Conservation (phyloP, 2,329 filamentous ascomycete genomes). For the Calonectria pseudoreteaudii region DNA sequence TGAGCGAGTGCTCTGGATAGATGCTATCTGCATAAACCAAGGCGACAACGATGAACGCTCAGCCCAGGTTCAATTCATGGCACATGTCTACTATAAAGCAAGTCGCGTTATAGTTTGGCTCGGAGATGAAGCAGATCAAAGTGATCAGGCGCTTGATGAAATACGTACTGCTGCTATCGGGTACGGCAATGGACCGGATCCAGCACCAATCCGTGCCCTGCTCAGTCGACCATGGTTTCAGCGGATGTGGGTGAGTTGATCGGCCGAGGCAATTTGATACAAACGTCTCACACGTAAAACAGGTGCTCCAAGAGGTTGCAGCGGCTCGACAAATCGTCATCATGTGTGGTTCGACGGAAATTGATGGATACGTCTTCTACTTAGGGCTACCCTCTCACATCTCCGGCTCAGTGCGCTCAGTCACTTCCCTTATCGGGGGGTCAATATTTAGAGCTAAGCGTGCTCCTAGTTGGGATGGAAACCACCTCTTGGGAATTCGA, state of each 20-base stretch:
- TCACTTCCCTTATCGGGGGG: not conserved
- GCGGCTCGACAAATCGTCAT: not conserved
- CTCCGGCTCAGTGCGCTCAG: not conserved
- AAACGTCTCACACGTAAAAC: not conserved
- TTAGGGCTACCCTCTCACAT: not conserved
- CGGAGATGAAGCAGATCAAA: not conserved
- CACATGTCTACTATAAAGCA: not conserved
- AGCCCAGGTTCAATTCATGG: not conserved
- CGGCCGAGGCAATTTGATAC: not conserved
- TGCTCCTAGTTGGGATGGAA: not conserved
- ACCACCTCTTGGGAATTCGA: not conserved
- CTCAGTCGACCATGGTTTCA: not conserved
- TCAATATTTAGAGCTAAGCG: not conserved
- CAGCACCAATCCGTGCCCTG: not conserved
- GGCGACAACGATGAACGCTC: not conserved
- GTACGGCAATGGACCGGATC: not conserved
- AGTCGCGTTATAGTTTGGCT: not conserved
- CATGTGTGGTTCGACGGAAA: not conserved
- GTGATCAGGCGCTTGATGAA: not conserved
- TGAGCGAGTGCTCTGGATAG: not conserved
- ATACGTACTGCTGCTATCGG: not conserved
- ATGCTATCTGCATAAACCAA: not conserved
- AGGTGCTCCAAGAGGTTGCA: not conserved
- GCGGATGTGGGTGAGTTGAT: not conserved
- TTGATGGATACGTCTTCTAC: not conserved